These are phyloP conservation scores for Candida patagonica DNA, from an alignment of 805 yeast species.

Conservation along the genomic window DNA sequence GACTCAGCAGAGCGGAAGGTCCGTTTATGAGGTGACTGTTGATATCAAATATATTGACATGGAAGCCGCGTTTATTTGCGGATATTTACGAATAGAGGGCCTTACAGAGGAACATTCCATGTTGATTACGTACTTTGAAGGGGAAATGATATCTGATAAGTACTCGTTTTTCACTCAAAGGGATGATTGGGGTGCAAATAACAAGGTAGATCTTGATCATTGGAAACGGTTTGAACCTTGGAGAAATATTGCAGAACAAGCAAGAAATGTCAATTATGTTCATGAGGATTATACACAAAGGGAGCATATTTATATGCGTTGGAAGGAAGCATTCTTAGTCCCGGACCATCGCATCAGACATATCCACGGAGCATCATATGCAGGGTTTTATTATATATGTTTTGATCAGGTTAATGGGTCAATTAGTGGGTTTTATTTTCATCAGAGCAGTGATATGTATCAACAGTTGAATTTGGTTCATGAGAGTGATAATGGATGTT, in stretches of 20 bases:
- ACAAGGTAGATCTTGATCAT: constrained; percentile 54
- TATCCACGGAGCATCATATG: constrained; percentile 71
- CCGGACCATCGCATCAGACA: constrained; percentile 65
- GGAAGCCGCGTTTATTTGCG: constrained; percentile 41
- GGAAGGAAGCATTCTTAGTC: constrained; percentile 85
- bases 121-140: constrained; percentile 63
- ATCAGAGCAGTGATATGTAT: constrained; percentile 64
- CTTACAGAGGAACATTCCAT: constrained; percentile 53
- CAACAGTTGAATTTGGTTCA: constrained; percentile 65
- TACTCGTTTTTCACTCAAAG: constrained; percentile 52
- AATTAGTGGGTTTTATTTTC: constrained; percentile 75
- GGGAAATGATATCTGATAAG: constrained; percentile 55
- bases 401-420: constrained; percentile 70
- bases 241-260: constrained; percentile 25
- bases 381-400: constrained; percentile 84
- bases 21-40: constrained; percentile 57
- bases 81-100: constrained; percentile 54
- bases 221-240: constrained; percentile 53
- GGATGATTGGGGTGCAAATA: constrained; percentile 50
- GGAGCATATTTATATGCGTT: constrained; percentile 71
- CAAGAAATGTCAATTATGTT: constrained; percentile 22
- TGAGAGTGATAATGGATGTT: constrained; percentile 41
- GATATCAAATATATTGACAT: constrained; percentile 65
- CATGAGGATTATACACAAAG: constrained; percentile 28
- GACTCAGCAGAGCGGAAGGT: constrained; percentile 58